phyloP scores from a whole-genome alignment of 192 early-diverging fungal species.

The Coemansia sp. region DNA sequence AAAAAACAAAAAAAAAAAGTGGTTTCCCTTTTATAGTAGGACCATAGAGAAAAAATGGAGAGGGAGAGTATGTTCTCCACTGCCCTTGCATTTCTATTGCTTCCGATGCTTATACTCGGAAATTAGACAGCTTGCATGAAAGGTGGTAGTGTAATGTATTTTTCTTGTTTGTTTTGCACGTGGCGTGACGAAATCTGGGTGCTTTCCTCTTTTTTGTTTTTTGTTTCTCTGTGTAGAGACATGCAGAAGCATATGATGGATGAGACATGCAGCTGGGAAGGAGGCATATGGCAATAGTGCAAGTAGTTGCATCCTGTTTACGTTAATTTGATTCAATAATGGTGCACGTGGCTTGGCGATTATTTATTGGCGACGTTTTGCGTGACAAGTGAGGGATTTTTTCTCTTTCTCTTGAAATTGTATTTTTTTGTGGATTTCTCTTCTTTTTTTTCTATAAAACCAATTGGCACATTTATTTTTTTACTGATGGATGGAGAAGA shows the following conservation, averaged over 20 bases:
- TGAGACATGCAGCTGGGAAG: not conserved
- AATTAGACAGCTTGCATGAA: not conserved
- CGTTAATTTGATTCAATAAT: not conserved
- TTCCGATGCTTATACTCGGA: not conserved
- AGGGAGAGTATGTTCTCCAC: not conserved
- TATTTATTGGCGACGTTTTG: not conserved
- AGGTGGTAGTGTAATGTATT: not conserved
- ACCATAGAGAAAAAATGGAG: not conserved
- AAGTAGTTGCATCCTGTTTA: not conserved
- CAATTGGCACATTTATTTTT: not conserved
- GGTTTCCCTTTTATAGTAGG: too few relatives aligned
- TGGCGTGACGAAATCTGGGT: not conserved
- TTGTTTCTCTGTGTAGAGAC: too few relatives aligned
- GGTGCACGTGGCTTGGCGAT: not conserved
- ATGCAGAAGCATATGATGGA: conserved; percentile 3
- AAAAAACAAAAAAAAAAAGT: too few relatives aligned
- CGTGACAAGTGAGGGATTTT: too few relatives aligned
- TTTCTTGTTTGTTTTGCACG: not conserved
- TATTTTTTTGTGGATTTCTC: not conserved
- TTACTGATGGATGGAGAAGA: not conserved
- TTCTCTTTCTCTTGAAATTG: not conserved
- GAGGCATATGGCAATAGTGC: too few relatives aligned
- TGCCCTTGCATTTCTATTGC: not conserved
- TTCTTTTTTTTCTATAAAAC: too few relatives aligned
- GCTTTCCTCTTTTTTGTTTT: not conserved